Base-by-base conservation (phyloP, 805 yeast species). In the Starmerella sp. region DNA sequence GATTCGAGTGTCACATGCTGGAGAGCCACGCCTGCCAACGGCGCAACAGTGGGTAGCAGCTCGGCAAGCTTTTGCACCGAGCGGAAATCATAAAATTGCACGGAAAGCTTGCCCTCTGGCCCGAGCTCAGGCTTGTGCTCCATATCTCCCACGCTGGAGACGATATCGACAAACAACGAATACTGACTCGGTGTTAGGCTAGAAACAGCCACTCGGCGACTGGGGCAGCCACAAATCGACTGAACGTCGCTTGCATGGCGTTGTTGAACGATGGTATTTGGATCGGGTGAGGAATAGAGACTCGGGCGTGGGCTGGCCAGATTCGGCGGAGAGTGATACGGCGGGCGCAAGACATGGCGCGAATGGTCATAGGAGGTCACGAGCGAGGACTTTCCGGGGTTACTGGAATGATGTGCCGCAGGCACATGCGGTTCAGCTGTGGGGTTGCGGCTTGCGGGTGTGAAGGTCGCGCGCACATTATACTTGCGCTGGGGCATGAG, bases 141-240 rank as follows among this genome's bases (percentile, higher is more conserved):
- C 7, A 54, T 17, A 14, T 54, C 53, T 2, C 56, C 56, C 1
- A 45, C 48, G 32, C 35, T 4, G n/a, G 34, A 14, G 5, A 48
- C 39, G 13, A 54, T 15, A 2, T 51, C 52, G 13, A 38, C n/a
- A 10, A 54, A 13, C 1, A 14, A 6, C 30, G 5, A 29, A n/a
- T 35, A 48, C 30, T 37, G 22, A n/a, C 38, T 38, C 5, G 45
- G n/a, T 9, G 54, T 45, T 5, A 52, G 8, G 41, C 28, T 30
- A 2, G 7, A 9, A n/a, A 53, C 32, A n/a, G 30, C 47, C 7
- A 53, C n/a, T 4, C 37, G 31, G 10, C 53, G 52, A 13, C 46
- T 38, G 17, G 49, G 44, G 36, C 56, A 53, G 17, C 13, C 14
- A 15, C 56, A 53, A 10, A 6, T 13, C 6, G 11, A n/a, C 31